A percentile compares a stretch with the other conserved stretches of the same genome.
These are phyloP conservation scores for Dioscorea dumetorum DNA, from an alignment of 106 monocot species.

Conservation along the genomic window DNA sequence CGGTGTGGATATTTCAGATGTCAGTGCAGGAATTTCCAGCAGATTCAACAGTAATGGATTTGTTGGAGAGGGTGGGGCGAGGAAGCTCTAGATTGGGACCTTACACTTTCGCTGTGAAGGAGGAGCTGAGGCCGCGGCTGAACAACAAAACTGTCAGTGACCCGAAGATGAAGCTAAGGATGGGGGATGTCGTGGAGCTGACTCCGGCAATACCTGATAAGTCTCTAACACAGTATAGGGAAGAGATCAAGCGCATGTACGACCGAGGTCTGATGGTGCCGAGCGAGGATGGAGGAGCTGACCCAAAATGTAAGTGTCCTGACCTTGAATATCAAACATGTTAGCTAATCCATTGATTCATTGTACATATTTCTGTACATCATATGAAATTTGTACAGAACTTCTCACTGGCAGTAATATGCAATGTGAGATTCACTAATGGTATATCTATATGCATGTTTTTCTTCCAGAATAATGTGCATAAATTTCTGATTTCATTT, in stretches of 20 bases:
- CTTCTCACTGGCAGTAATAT: not conserved
- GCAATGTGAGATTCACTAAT: not conserved
- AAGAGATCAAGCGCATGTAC: conserved; percentile 97
- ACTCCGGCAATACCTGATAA: conserved; percentile 69
- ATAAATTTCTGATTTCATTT: not conserved
- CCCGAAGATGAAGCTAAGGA: conserved; percentile 45
- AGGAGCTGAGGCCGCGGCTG: conserved; percentile 81
- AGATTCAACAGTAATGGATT: conserved; percentile 66
- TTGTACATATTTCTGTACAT: not conserved
- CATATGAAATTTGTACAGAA: too few species aligned
- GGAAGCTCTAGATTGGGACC: conserved; percentile 31
- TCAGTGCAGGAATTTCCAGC: conserved; percentile 78
- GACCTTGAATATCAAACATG: not conserved
- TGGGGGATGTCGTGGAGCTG: conserved; percentile 91
- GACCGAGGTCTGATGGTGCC: conserved; percentile 41
- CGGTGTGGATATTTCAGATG: conserved; percentile 46
- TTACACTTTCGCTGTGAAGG: conserved; percentile 53
- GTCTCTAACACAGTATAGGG: conserved; percentile 74
- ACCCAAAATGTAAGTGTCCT: not conserved
- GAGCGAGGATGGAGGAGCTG: conserved; percentile 8
- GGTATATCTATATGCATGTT: not conserved
- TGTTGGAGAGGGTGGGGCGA: conserved; percentile 57
- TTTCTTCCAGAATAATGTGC: not conserved
- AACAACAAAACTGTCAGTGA: conserved; percentile 58
- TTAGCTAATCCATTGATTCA: not conserved